Evolutionary conservation across 768 basidiomycete species (phyloP).

Genomic region (Agaricus subrufescens): DNA sequence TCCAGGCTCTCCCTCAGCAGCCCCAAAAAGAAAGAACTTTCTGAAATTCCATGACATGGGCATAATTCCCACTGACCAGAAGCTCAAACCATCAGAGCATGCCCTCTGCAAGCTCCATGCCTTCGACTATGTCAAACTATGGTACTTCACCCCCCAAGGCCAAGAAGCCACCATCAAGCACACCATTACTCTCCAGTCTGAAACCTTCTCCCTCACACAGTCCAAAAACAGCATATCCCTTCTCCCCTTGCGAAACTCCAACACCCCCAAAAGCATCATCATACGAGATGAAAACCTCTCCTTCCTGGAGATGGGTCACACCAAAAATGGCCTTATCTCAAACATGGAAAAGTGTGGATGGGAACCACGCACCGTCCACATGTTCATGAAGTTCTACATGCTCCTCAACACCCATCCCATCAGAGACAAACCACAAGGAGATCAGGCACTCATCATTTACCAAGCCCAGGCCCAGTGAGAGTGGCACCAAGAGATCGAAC

Average conservation of each 20-base stretch:
- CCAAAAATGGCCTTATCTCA: background rate
- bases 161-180: constrained; percentile 1
- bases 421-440: background rate
- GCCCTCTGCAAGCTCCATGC: constrained; percentile 9
- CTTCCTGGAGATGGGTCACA: background rate
- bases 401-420: background rate
- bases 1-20: no score
- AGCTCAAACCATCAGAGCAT: background rate
- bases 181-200: background rate
- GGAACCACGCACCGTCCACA: background rate
- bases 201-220: background rate
- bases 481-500: constrained; percentile 9
- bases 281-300: background rate
- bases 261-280: background rate
- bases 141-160: constrained; percentile 12
- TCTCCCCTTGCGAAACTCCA: background rate
- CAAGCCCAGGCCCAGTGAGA: constrained; percentile 8
- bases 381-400: background rate
- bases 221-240: background rate
- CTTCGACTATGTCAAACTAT: constrained; percentile 10
- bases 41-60: no score
- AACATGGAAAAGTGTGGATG: background rate
- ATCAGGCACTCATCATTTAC: constrained; percentile 9
- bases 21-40: no score
- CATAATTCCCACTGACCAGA: no score